Conservation (phyloP, 2,329 filamentous ascomycete species). For the Rhynchosporium graminicola region DNA sequence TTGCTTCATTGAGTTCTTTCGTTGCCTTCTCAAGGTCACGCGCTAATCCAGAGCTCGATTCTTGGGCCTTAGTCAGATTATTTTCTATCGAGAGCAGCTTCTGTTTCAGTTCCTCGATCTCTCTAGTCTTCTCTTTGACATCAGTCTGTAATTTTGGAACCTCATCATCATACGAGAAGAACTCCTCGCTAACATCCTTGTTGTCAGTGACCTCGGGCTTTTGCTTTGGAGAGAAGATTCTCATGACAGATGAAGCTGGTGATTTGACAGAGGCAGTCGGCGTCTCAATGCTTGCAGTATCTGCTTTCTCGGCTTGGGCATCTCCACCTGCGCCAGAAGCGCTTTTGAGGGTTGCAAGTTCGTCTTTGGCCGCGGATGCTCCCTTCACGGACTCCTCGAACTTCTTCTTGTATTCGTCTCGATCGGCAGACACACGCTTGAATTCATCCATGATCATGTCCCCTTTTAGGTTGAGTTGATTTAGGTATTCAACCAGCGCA, state of each 20-base stretch:
- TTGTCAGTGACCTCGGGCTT: conserved; percentile 44
- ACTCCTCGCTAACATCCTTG: conserved; percentile 59
- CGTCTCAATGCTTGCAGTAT: conserved; percentile 34
- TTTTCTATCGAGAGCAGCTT: conserved; percentile 69
- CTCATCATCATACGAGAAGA: conserved; percentile 92
- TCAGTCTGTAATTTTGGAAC: conserved; percentile 78
- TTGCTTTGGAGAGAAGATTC: conserved; percentile 52
- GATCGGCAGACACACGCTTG: conserved; percentile 80
- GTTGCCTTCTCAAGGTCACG: conserved; percentile 44
- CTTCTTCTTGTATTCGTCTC: conserved; percentile 77
- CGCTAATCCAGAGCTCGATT: conserved; percentile 67
- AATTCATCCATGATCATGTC: conserved; percentile 95
- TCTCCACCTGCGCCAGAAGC: conserved; percentile 38
- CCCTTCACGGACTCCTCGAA: conserved; percentile 67
- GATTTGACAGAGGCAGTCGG: conserved; percentile 46
- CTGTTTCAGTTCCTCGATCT: conserved; percentile 68
- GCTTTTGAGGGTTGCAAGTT: conserved; percentile 58
- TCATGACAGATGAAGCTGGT: conserved; percentile 50
- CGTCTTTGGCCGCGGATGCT: conserved; percentile 61
- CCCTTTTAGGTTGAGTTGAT: conserved; percentile 79
- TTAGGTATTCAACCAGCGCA: conserved; percentile 85
- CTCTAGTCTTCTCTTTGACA: conserved; percentile 66
- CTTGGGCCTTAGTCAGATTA: conserved; percentile 70
- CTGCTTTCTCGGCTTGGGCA: conserved; percentile 26
- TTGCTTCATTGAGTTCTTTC: conserved; percentile 67